phyloP scores from a whole-genome alignment of 257 asterid genomes.

The Anisodus tanguticus region DNA sequence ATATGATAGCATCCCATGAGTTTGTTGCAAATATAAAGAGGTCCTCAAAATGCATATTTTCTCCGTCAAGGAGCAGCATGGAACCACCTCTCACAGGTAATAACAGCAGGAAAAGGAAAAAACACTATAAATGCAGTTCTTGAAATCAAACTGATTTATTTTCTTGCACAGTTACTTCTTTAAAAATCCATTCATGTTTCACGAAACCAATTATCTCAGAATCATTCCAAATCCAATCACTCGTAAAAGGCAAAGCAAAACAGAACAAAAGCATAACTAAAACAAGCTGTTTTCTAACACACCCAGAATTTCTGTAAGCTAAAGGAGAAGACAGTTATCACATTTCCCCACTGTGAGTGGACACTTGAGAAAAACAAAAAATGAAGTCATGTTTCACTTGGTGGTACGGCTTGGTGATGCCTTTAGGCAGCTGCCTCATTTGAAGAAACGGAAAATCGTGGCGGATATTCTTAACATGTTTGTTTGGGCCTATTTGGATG shows the following conservation, averaged over 20 bases:
- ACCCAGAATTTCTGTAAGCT: not conserved
- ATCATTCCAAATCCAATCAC: conserved; percentile 1
- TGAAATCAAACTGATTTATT: not conserved
- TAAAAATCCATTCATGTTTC: conserved; percentile 18
- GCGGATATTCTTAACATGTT: not conserved
- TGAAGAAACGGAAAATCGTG: not conserved
- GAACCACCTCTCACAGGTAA: conserved; percentile 25
- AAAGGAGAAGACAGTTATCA: not conserved
- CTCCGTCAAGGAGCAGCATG: conserved; percentile 3
- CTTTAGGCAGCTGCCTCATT: conserved; percentile 6
- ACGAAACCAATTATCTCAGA: not conserved
- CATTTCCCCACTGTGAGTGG: not conserved
- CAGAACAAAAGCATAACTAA: not conserved
- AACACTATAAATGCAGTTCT: not conserved
- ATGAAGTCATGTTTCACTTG: not conserved
- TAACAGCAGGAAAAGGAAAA: conserved; percentile 10
- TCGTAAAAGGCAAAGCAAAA: not conserved
- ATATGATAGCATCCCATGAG: conserved; percentile 12
- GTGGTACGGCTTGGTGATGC: not conserved
- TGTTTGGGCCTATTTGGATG: not conserved
- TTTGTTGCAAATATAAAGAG: conserved; percentile 8
- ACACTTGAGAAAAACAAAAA: not conserved
- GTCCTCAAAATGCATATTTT: not conserved
- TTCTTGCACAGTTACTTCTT: not conserved
- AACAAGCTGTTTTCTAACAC: not conserved